Conservation (phyloP, 108 stramenopile genomes). For the Fragilaria radians region DNA sequence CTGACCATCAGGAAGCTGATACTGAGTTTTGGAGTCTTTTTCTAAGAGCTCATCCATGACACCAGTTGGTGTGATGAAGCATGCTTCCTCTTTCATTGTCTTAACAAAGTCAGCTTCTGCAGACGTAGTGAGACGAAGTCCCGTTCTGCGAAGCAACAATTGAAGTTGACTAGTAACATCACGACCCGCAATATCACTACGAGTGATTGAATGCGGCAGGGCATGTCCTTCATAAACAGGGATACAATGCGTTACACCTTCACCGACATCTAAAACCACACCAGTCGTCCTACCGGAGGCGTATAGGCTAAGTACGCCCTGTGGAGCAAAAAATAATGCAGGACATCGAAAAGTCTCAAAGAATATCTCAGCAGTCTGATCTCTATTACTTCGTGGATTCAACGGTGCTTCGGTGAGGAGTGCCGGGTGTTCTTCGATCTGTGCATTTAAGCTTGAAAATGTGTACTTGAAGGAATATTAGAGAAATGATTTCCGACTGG, state of each 20-base stretch:
- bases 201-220: slow-evolving; percentile 87
- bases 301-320: slow-evolving; percentile 90
- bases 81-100: slow-evolving; percentile 89
- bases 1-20: slow-evolving; percentile 92
- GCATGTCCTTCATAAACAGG: slow-evolving; percentile 98
- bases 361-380: slow-evolving; percentile 85
- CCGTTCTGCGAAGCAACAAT: slow-evolving; percentile 78
- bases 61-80: slow-evolving; percentile 68
- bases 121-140: slow-evolving; percentile 85
- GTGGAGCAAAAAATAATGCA: slow-evolving; percentile 87
- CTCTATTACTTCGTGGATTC: slow-evolving; percentile 87
- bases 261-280: slow-evolving; percentile 96
- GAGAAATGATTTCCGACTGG: slow-evolving; percentile 63
- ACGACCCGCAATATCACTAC: slow-evolving; percentile 92
- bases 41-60: slow-evolving; percentile 33
- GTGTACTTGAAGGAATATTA: slow-evolving; percentile 29
- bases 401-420: slow-evolving; percentile 95
- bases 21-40: slow-evolving; percentile 55
- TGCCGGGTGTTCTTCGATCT: slow-evolving; percentile 90
- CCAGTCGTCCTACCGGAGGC: slow-evolving; percentile 96
- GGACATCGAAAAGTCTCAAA: slow-evolving; percentile 95
- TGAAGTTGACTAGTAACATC: slow-evolving; percentile 91
- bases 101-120: slow-evolving; percentile 89
- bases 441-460: slow-evolving; percentile 60
- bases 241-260: slow-evolving; percentile 93